A percentile compares a stretch with the other conserved stretches of the same genome.
Conservation (phyloP, 2,329 filamentous ascomycete species). For the Microdochium paspali region DNA sequence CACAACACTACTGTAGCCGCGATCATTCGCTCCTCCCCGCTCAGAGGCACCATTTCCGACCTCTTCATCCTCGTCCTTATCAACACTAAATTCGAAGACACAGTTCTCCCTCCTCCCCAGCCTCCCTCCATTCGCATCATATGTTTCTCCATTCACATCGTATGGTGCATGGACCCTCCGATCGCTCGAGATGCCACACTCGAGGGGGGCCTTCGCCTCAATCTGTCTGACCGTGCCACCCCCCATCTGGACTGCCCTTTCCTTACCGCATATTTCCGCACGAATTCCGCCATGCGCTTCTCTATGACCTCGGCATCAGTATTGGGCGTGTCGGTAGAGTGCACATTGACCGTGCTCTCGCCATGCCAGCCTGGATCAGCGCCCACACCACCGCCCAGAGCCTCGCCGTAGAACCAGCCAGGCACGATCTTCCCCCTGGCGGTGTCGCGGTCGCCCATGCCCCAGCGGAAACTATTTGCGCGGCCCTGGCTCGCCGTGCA, state of each 20-base stretch:
- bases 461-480: conserved; percentile 70
- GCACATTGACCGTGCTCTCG: conserved; percentile 57
- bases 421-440: conserved; percentile 7
- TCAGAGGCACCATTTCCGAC: too few relatives aligned
- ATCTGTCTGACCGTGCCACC: conserved; percentile 23
- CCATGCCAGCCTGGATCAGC: conserved; percentile 60
- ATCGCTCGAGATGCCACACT: conserved; percentile 25
- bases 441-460: conserved; percentile 12
- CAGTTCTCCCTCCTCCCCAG: not conserved
- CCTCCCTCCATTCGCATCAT: conserved; percentile 33
- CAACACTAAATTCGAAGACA: not conserved
- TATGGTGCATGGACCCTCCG: conserved; percentile 22
- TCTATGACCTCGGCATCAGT: conserved; percentile 65
- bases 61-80: not conserved
- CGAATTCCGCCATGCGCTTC: conserved; percentile 31
- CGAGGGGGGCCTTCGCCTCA: conserved; percentile 20
- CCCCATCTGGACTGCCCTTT: conserved; percentile 18
- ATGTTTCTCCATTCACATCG: conserved; percentile 34
- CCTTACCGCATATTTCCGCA: conserved; percentile 19
- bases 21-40: not conserved
- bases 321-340: conserved; percentile 70
- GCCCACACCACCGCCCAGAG: conserved; percentile 62
- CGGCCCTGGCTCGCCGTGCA: conserved; percentile 71
- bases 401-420: conserved; percentile 71
- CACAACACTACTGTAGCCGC: not conserved